Evolutionary conservation across 352 stramenopile genomes (phyloP).

Genomic region (Globisporangium solare): DNA sequence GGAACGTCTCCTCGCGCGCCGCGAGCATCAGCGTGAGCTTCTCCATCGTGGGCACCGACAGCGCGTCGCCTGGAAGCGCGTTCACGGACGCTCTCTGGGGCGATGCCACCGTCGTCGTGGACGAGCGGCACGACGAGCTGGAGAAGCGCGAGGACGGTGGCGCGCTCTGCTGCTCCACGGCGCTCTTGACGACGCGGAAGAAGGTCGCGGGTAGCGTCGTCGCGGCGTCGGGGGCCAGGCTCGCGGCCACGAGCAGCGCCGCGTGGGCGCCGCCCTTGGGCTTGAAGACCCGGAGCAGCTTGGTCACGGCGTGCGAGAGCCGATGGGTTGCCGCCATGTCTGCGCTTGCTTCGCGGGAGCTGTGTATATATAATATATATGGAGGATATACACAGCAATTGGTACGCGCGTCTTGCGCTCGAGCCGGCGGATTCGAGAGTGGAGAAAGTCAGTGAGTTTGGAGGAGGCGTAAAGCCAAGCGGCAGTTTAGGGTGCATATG

Average conservation of each 20-base stretch:
- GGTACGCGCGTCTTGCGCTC: no score
- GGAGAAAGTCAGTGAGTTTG: neutral
- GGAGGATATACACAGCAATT: no score
- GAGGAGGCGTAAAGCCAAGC: no score
- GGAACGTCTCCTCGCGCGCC: conserved; percentile 8
- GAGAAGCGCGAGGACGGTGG: conserved; percentile 13
- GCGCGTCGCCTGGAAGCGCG: no score
- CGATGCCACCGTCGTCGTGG: conserved; percentile 8
- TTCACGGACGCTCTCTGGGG: conserved; percentile 1
- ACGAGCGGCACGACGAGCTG: neutral
- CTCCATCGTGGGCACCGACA: conserved; percentile 21
- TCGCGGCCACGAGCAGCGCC: conserved; percentile 15
- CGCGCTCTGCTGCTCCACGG: conserved; percentile 6
- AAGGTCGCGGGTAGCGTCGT: conserved; percentile 27
- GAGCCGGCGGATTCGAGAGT: conserved; percentile 1
- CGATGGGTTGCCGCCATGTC: conserved; percentile 21
- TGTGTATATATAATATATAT: no score
- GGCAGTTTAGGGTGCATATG: no score
- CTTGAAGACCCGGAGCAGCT: conserved; percentile 34
- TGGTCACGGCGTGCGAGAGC: conserved; percentile 34
- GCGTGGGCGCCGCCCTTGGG: conserved; percentile 17
- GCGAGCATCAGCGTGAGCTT: conserved; percentile 28
- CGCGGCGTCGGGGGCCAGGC: neutral
- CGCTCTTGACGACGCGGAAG: conserved; percentile 14
- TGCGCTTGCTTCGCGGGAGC: no score